Evolutionary conservation across 1,139 yeast genomes (phyloP), one percentile per base, ranked within the genome.

Genomic region (Diutina catenulata): DNA sequence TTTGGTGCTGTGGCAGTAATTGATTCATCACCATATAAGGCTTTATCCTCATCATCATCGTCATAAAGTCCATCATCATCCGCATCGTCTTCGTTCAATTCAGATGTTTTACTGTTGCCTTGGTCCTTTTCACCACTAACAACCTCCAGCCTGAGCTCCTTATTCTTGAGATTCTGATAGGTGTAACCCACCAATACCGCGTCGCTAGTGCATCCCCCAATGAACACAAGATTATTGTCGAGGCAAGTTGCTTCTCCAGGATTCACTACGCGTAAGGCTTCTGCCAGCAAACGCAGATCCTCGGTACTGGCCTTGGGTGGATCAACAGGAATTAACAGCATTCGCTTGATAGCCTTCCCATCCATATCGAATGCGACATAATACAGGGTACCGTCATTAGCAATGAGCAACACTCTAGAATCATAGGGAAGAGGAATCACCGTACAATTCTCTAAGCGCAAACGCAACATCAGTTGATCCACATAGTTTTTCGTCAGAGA

Each of bases 401-500:
- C 60, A 3, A 78, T 57, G 38, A 83, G 48, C 31, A 82, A 50
- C 0, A 76, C 70, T 37, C 75, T 67, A 42, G 65, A 70, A 33
- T 70, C 70, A 36, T 62, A 55, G 1, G 72, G 64, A 16, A 77
- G 49, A 25, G 70, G 70, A 3, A 60, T 58, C 1, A 75, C 62
- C 6, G 64, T 51, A 35, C 78, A 69, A 35, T 74, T 69, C 43
- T 81, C 94, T 25, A 84, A 59, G 40, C 62, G 60, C 38, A 84
- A 51, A 39, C 75, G 65, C 40, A 80, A 61, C 8, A 56, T 55
- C 0, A 74, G 57, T 40, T 72, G 74, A 49, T 82, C 86, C 22
- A 59, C 59, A 43, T 70, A 67, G 40, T 56, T 57, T 42, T 66
- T 63, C 14, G 64, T 63, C 36, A 76, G 62, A 5, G 68, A 62